Evolutionary conservation across 179 eudicot species (phyloP), one percentile per base, ranked within the genome.

Genomic region (Silene noctiflora): DNA sequence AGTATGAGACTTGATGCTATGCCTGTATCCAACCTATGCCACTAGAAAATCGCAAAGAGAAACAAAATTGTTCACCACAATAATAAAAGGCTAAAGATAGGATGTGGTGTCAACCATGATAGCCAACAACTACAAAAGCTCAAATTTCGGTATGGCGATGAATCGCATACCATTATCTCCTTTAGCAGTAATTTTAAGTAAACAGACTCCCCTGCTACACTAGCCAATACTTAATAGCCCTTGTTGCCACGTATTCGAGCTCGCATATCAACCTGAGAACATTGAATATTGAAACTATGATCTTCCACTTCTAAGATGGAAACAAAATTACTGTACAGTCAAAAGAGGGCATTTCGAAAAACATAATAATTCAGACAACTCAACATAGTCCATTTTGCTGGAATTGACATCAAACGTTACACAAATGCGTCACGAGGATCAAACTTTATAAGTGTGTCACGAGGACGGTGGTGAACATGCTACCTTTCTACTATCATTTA

Each of bases 201-300:
- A 51, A 33, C 24, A 1, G 60, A 14, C 70, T 27, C 55, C 42
- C 20, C 65, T 56, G 42, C 79, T 55, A 56, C 62, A 62, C 70
- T 33, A n/a, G 5, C n/a, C 11, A 6, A 9, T 19, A 58, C 4
- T 66, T 78, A 91, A 82, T 91, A 91, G 67, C 97, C 97, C 74
- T 90, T 90, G 79, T 91, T 91, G 78, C 92, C 97, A 51, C 92
- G 97, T 65, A 91, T 91, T 64, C 92, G 87, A 81, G 94, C 92
- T 83, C 97, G 85, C 94, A 91, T 91, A 83, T 91, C 97, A 79
- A 91, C 90, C 97, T 91, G 88, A 68, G 71, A 72, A 61, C 17
- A 61, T 19, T 25, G 69, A 44, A 31, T 1, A 62, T 8, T 2
- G 3, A 24, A 3, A 22, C 24, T 16, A 6, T 19, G 22, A n/a